Evolutionary conservation across 2,329 filamentous ascomycete species (phyloP).

Genomic region (Zarea fungicola): DNA sequence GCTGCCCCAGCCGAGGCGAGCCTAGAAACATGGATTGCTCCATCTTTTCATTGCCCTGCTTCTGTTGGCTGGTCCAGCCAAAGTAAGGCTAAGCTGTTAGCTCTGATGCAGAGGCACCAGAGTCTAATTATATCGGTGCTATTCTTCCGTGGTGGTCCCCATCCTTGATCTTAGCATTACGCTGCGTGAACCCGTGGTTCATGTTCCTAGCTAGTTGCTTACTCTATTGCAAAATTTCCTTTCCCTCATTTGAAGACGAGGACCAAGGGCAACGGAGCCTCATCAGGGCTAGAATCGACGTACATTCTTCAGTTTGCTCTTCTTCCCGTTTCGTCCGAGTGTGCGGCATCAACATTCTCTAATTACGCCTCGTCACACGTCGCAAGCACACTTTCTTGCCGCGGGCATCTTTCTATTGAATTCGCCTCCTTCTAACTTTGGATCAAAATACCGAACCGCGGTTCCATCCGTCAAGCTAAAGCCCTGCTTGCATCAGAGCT

Average conservation of each 20-base stretch:
- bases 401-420: not conserved
- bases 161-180: constrained; percentile 14
- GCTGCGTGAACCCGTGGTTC: constrained; percentile 9
- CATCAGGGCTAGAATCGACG: not conserved
- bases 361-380: constrained; percentile 10
- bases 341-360: constrained; percentile 1
- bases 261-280: not conserved
- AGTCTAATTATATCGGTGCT: constrained; percentile 13
- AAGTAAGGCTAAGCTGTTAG: constrained; percentile 6
- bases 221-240: constrained; percentile 4
- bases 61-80: constrained; percentile 5
- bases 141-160: constrained; percentile 12
- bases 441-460: constrained; percentile 3
- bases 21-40: constrained; percentile 8
- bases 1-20: constrained; percentile 13
- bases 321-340: not conserved
- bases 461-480: constrained; percentile 7
- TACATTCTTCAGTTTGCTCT: not conserved
- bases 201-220: not conserved
- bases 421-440: not conserved
- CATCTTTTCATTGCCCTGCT: constrained; percentile 11
- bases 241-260: not conserved
- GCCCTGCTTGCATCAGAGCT: constrained; percentile 3
- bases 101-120: constrained; percentile 12
- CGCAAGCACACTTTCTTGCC: not conserved